A percentile compares a stretch with the other conserved stretches of the same genome.
Evolutionary conservation across 148 eudicot species (phyloP).

Genomic region (Rhododendron mucronatum): DNA sequence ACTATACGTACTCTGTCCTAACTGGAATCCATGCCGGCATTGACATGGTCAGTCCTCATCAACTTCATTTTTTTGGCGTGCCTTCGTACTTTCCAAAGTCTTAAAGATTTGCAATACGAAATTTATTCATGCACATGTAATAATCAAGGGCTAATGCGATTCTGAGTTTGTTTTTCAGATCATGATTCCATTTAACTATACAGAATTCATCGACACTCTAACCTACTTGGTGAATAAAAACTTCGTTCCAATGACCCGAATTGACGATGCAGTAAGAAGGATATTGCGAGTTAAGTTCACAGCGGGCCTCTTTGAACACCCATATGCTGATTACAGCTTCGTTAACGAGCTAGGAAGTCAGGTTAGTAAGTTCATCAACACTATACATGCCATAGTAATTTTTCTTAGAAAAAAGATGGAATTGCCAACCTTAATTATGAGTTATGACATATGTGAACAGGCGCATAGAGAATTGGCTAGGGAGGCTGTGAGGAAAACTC

Average conservation of each 20-base stretch:
- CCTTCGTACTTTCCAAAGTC: neutral
- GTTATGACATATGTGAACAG: neutral
- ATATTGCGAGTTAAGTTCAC: constrained; percentile 1
- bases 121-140: neutral
- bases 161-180: neutral
- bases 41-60: neutral
- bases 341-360: neutral
- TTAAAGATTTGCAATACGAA: neutral
- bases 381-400: neutral
- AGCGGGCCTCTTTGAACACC: neutral
- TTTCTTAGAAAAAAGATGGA: neutral
- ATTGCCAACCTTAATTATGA: neutral
- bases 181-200: neutral
- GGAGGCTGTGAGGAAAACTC: neutral
- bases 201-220: neutral
- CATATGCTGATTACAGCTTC: neutral
- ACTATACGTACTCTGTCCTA: neutral
- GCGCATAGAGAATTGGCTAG: neutral
- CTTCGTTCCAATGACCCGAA: neutral
- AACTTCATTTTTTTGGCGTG: neutral
- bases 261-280: neutral
- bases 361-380: neutral
- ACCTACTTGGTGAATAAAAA: neutral
- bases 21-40: neutral
- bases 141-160: neutral